These are phyloP conservation scores for Coemansia reversa DNA, from an alignment of 192 early-diverging fungal genomes.

Conservation along the genomic window DNA sequence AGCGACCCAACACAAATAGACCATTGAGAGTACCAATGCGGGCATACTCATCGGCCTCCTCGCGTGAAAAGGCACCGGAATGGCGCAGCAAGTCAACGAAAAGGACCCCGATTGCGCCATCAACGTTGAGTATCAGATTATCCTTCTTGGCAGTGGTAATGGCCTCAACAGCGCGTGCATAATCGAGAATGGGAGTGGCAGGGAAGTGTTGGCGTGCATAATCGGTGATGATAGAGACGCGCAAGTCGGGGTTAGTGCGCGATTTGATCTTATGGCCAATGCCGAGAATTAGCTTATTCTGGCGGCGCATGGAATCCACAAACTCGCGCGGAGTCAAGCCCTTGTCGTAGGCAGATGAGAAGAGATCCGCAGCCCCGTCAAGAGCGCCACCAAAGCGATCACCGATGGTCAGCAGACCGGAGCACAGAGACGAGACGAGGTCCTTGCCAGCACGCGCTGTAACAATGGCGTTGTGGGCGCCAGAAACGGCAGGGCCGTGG, in stretches of 20 bases:
- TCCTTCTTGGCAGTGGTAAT: constrained; percentile 99
- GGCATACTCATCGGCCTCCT: constrained; percentile 96
- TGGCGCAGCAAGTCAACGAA: constrained; percentile 94
- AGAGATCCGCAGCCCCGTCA: constrained; percentile 92
- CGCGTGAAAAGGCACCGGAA: constrained; percentile 87
- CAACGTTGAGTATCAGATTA: constrained; percentile 93
- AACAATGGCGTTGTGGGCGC: constrained; percentile 87
- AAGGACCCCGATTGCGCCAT: constrained; percentile 90
- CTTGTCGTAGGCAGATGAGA: constrained; percentile 91
- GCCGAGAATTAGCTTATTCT: constrained; percentile 96
- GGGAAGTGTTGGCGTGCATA: constrained; percentile 90
- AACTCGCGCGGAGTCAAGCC: constrained; percentile 90
- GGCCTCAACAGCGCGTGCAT: constrained; percentile 89
- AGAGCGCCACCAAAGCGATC: constrained; percentile 97
- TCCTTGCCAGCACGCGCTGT: constrained; percentile 97
- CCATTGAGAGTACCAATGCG: constrained; percentile 95
- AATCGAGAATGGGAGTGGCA: constrained; percentile 82
- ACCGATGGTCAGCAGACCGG: constrained; percentile 96
- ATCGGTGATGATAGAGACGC: constrained; percentile 93
- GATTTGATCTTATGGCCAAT: constrained; percentile 99
- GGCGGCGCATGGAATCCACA: constrained; percentile 90
- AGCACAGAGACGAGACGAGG: constrained; percentile 90
- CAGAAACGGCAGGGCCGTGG: constrained; percentile 97
- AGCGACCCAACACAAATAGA: constrained; percentile 92
- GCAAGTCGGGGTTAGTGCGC: constrained; percentile 96